Conservation (phyloP, 441 rosid genomes). For the Gossypium gossypioides region DNA sequence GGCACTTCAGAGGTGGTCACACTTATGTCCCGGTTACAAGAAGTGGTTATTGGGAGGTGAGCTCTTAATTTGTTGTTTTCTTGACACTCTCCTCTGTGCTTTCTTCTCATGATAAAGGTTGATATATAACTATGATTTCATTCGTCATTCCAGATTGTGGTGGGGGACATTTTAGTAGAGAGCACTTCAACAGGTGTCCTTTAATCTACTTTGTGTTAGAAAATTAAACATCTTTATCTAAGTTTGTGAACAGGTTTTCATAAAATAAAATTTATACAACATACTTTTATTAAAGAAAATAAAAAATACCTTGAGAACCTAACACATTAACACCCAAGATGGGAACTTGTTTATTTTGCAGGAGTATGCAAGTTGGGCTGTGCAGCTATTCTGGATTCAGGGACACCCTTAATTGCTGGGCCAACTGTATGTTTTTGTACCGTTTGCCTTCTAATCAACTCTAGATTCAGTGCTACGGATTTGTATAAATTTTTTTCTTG, state of each 20-base stretch:
- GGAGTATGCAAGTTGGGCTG: constrained; percentile 41
- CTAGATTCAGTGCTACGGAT: background rate
- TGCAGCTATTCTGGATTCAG: constrained; percentile 50
- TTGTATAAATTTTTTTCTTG: background rate
- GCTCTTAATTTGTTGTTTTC: constrained; percentile 16
- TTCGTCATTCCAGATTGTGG: constrained; percentile 33
- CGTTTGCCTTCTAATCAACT: background rate
- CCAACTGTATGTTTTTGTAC: constrained; percentile 42
- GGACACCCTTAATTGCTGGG: constrained; percentile 48
- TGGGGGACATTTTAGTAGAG: constrained; percentile 35
- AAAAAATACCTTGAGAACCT: background rate
- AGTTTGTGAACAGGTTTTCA: background rate
- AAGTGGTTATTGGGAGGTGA: constrained; percentile 47
- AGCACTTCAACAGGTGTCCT: constrained; percentile 37
- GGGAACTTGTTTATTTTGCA: constrained; percentile 18
- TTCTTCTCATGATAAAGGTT: constrained; percentile 2
- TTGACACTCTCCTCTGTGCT: background rate
- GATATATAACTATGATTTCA: background rate
- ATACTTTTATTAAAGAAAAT: no score
- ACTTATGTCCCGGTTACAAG: constrained; percentile 34
- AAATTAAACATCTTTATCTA: background rate
- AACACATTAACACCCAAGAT: background rate
- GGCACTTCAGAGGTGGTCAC: constrained; percentile 52
- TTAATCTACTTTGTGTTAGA: background rate
- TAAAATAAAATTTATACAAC: no score